Evolutionary conservation across 2,329 filamentous ascomycete species (phyloP).

Genomic region (Trichoderma citrinoviride): DNA sequence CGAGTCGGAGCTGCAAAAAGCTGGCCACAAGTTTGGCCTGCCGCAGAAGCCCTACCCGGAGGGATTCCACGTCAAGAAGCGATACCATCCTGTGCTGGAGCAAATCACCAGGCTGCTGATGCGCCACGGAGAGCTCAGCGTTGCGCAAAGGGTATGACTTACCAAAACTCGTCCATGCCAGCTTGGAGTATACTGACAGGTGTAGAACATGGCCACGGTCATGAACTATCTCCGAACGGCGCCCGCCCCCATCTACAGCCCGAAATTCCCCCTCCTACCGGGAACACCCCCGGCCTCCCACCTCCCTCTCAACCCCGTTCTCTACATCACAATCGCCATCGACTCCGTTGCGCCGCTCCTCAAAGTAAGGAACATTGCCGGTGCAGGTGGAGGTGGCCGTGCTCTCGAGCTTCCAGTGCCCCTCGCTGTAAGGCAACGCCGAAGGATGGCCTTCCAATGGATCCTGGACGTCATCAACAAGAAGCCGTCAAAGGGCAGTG

Average conservation of each 20-base stretch:
- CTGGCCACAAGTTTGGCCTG: conserved; percentile 75
- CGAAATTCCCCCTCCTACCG: conserved; percentile 68
- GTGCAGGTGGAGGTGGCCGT: conserved; percentile 80
- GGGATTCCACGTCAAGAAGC: conserved; percentile 65
- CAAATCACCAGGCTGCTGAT: conserved; percentile 91
- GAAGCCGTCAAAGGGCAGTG: conserved; percentile 69
- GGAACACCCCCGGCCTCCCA: conserved; percentile 73
- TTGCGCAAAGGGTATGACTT: conserved; percentile 74
- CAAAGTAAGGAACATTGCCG: conserved; percentile 71
- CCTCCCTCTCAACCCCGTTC: conserved; percentile 82
- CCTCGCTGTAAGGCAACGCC: conserved; percentile 68
- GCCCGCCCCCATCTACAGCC: conserved; percentile 72
- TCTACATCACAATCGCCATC: conserved; percentile 85
- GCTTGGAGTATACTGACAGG: conserved; percentile 20
- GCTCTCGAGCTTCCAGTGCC: conserved; percentile 81
- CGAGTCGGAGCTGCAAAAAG: conserved; percentile 31
- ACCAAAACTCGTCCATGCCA: neutral
- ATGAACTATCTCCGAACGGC: conserved; percentile 82
- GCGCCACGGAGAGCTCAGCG: conserved; percentile 83
- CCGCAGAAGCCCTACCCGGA: conserved; percentile 65
- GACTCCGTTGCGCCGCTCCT: conserved; percentile 91
- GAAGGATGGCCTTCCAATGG: conserved; percentile 80
- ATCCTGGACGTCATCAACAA: conserved; percentile 82
- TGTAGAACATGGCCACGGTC: conserved; percentile 78
- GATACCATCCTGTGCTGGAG: conserved; percentile 80